Base-by-base conservation (phyloP, 106 monocot species). In the Narthecium ossifragum region DNA sequence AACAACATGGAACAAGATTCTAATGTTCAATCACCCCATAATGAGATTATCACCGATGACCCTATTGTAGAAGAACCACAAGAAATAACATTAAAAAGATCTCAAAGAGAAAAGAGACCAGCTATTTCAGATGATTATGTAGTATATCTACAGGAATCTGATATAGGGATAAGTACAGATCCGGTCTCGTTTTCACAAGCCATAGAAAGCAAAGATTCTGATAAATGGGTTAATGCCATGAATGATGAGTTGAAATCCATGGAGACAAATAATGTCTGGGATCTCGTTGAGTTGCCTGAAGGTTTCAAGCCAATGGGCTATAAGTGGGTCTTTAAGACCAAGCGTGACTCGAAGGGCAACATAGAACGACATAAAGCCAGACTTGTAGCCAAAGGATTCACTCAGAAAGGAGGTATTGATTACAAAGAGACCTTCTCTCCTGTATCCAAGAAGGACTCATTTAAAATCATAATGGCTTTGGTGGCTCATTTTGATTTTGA, bases 161-260 rank as follows among this genome's bases (percentile, higher is more conserved):
- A 51, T 3, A 5, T 51, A 1, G 26, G 24, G 1, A 51, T 26
- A 26, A 14, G 10, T 27, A 33, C 31, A 14, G 55, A 33, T 55
- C 32, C 31, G 7, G 55, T 33, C 20, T 31, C 55, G 17, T 55
- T 32, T 55, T 33, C 31, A 55, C 55, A 55, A 55, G 55, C 55
- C 32, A 55, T 33, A 15, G 32, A 55, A n/a, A 26, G 51, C 14
- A 8, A 7, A 1, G 14, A 51, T 51, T 51, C 24, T 51, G 26
- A 24, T 5, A 57, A 57, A 21, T 57, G 18, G 34, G 9, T 34
- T 57, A 5, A 33, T 26, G 57, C 36, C 13, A 37, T 57, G 57
- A 57, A 57, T 22, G 57, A 57, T 22, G 37, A 34, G n/a, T 26
- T 51, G 23, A 51, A 51, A 51, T 51, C 51, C 5, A 51, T 27